Evolutionary conservation across 75 land plant genomes (phyloP), one percentile per base, ranked within the genome.

Genomic region (Pinus tabuliformis): DNA sequence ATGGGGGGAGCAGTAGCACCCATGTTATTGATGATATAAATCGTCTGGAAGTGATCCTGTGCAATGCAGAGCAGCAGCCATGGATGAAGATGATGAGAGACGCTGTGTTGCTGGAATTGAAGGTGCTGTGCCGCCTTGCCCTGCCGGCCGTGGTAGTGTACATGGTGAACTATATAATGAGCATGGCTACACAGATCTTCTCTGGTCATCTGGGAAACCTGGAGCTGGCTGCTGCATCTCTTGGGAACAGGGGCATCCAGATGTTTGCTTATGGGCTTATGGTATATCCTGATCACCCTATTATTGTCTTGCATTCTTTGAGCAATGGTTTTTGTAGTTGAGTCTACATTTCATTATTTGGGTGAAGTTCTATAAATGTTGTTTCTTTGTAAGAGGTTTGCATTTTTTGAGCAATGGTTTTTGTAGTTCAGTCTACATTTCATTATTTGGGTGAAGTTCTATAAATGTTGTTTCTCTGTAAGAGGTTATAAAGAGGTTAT

Each of bases 121-220:
- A 68, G 75, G 81, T 86, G 15, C 76, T 85, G 12, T 79, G 79
- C 74, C 15, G 49, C 59, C 78, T 92, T 16, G 95, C 93, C 3
- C 90, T 72, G 17, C 93, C 95, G 3, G 83, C 89, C n/a, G 85
- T 90, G 18, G 5, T 82, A 11, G 89, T 90, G 33, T 91, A 92
- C 81, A 74, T 90, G 83, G 61, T 92, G 42, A 90, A 90, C 81
- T 86, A 83, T 72, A 52, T 76, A 63, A 82, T 92, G 83, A 83
- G 85, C 63, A 78, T 90, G 73, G 72, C 80, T 57, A 83, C 89
- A 62, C 82, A 81, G 30, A 84, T 90, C 65, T 90, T 88, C 71
- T 80, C 78, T 64, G 95, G 95, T 59, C 93, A 90, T 39, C 84
- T 92, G 57, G 95, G 95, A 14, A 86, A 88, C 75, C 82, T 90